Base-by-base conservation (phyloP, 306 rosid genomes). In the Canavalia gladiata region DNA sequence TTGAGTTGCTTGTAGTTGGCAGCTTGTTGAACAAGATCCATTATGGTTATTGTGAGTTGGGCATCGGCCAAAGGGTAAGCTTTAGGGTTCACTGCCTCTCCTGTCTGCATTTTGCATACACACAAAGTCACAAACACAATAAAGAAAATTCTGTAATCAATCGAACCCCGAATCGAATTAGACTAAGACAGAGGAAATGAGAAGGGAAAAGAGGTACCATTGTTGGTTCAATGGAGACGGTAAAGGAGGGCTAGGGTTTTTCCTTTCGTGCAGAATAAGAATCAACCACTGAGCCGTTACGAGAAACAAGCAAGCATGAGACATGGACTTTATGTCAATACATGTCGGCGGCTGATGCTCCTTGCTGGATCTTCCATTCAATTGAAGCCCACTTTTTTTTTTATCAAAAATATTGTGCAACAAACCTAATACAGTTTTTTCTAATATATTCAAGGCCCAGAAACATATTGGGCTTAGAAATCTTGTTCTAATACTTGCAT, bases 1-100 rank as follows among this genome's bases (percentile, higher is more conserved):
- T 95, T 95, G 76, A 95, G 94, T 83, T 95, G 99, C 88, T 95
- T 91, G 77, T 92, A 92, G 75, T 95, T 91, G 13, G 97, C 84
- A 59, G 97, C 97, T 82, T 95, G 98, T 68, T 95, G 98, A 83
- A 92, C 91, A 78, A 95, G 97, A 49, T 95, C 97, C 71, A 95
- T 43, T 3, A 92, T 92, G 11, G 97, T 92, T 56, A 93, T 90
- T 0, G 91, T 74, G 29, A 95, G 89, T 72, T 95, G 97, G 0
- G 97, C 81, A 74, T 95, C 97, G 0, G 97, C 97, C 91, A 93
- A 77, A 12, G 97, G 99, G 65, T 95, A 95, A 0, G 95, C 97
- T 56, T 95, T 95, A 2, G 98, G 91, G 81, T 92, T 92, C 62
- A 91, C 97, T 77, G 89, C 83, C 65, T 92, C 99, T 77, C 87